Conservation (phyloP, 2,329 filamentous ascomycete species). For the Claviceps sp. region DNA sequence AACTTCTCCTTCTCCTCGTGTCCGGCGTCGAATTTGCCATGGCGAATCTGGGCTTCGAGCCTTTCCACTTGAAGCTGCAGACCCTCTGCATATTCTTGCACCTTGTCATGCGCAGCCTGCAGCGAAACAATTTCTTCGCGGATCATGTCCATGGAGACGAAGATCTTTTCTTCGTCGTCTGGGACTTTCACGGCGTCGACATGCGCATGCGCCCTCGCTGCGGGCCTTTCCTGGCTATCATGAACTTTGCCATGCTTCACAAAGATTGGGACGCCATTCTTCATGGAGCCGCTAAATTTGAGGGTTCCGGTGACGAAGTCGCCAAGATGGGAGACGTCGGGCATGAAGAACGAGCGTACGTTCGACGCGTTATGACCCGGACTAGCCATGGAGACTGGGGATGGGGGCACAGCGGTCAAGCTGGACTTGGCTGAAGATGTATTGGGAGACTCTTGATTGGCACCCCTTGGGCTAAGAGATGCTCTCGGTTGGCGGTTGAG, state of each 20-base stretch:
- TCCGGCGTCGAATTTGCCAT: constrained; percentile 28
- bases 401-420: constrained; percentile 27
- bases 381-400: constrained; percentile 20
- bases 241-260: constrained; percentile 40
- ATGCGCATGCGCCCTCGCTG: constrained; percentile 27
- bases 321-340: constrained; percentile 39
- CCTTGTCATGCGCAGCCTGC: constrained; percentile 41
- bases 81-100: constrained; percentile 39
- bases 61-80: constrained; percentile 37
- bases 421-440: constrained; percentile 28
- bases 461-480: constrained; percentile 17
- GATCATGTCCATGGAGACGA: constrained; percentile 49
- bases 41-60: constrained; percentile 35
- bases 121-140: constrained; percentile 42
- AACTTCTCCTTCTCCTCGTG: constrained; percentile 32
- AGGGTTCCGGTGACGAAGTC: constrained; percentile 44
- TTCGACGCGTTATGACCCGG: constrained; percentile 27
- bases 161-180: constrained; percentile 42
- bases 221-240: constrained; percentile 24
- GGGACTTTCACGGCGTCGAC: constrained; percentile 38
- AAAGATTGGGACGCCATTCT: constrained; percentile 41
- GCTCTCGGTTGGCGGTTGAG: constrained; percentile 22
- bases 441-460: constrained; percentile 17
- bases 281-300: constrained; percentile 34
- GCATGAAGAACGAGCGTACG: constrained; percentile 39